Evolutionary conservation across 768 basidiomycete species (phyloP), one percentile per base, ranked within the genome.

Genomic region (Nidula microcarpa): DNA sequence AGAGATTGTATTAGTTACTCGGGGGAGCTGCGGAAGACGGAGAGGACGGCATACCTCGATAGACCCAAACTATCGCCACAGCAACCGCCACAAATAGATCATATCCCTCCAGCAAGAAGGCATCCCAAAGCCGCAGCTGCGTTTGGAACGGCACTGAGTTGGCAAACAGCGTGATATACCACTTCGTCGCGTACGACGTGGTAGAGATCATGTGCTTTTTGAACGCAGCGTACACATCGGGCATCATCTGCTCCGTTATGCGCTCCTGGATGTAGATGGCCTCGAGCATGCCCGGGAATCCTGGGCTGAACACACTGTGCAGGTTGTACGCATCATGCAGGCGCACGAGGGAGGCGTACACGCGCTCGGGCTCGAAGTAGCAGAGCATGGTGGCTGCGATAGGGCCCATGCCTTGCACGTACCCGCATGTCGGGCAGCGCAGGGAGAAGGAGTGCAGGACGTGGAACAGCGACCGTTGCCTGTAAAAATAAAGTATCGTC

Each of bases 341-440:
- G n/a, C 87, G 85, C 43, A 94, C 86, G 44, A 98, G 80, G 30
- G 86, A 79, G 4, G 88, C 83, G 64, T 94, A 97, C 4, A 86
- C 89, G 50, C 86, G 86, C 71, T 94, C 91, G 6, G 97, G 93
- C 57, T 88, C 87, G 65, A 94, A 88, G 67, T 98, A 98, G 71
- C 90, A 94, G 10, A 98, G 80, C 17, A 99, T 78, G 1, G 94
- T 98, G 1, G 95, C 91, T 0, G 96, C 93, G 53, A 99, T 91
- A 5, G 96, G 91, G 2, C 97, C 95, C 97, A 99, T 99, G 55
- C 97, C 97, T 72, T 99, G 97, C 39, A 95, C 94, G 66, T 99
- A 99, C 13, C 96, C 96, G 56, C 97, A 98, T 9, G 80, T 74
- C 14, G 75, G 67, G 69, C 96, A 98, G n/a, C 77, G 75, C 16